Percentiles rank a stretch among this genome's conserved stretches.
Evolutionary conservation across 345 rosid species (phyloP).

Genomic region (Moricandia moricandioides): DNA sequence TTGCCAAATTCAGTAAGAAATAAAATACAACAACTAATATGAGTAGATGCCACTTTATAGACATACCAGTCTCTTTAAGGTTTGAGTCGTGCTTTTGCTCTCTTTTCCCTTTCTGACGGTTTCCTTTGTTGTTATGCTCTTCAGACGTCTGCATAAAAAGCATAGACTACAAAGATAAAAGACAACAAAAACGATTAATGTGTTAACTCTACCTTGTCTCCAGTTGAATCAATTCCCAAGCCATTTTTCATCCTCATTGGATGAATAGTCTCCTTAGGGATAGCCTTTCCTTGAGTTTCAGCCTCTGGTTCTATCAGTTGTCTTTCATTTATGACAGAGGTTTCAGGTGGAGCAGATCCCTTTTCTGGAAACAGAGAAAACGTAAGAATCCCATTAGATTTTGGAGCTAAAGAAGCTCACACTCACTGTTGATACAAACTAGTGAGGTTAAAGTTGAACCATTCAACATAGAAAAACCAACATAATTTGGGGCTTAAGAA

Average conservation of each 20-base stretch:
- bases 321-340: constrained; percentile 34
- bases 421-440: neutral
- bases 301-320: neutral
- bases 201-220: constrained; percentile 4
- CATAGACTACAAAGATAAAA: neutral
- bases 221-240: neutral
- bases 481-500: neutral
- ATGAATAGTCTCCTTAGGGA: neutral
- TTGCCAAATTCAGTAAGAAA: too few relatives aligned
- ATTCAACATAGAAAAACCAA: too few relatives aligned
- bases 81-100: neutral
- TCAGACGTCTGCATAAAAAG: neutral
- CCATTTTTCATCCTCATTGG: neutral
- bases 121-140: neutral
- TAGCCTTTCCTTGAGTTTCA: constrained; percentile 19
- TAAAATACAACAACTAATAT: too few relatives aligned
- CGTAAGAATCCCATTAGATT: neutral
- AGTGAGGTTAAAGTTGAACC: too few relatives aligned
- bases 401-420: neutral
- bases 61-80: neutral
- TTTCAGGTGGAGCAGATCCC: constrained; percentile 33
- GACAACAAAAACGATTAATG: neutral
- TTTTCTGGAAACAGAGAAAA: constrained; percentile 31
- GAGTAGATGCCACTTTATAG: too few relatives aligned
- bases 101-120: neutral